Conservation (phyloP, 73 alveolate genomes). For the Symbiodinium pilosum region DNA sequence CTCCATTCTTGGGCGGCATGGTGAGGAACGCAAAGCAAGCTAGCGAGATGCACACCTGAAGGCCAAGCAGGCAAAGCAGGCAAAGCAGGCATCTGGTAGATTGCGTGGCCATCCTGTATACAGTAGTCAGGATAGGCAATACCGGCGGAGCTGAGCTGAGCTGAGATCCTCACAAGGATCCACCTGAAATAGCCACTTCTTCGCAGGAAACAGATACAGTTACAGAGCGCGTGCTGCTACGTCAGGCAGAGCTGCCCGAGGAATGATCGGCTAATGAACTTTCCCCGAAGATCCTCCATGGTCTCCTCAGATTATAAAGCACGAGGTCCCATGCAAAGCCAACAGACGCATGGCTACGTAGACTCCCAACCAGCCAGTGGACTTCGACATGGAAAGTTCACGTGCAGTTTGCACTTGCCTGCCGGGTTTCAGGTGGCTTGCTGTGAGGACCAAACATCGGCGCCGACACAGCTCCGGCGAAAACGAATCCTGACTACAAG, state of each 20-base stretch:
- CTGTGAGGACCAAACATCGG: constrained; percentile 73
- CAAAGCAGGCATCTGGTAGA: no score
- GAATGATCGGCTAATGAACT: constrained; percentile 51
- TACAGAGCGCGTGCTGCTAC: not conserved
- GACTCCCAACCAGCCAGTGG: no score
- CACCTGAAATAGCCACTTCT: not conserved
- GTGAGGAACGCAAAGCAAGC: constrained; percentile 25
- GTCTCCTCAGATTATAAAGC: constrained; percentile 26
- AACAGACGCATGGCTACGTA: no score
- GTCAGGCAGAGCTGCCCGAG: constrained; percentile 41
- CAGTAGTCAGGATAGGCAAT: no score
- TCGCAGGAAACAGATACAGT: no score
- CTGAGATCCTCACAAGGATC: constrained; percentile 32
- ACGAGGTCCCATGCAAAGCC: not conserved
- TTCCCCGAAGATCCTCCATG: constrained; percentile 28
- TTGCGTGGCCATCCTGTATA: no score
- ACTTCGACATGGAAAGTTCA: no score
- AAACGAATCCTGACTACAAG: constrained; percentile 59
- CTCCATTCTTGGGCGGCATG: constrained; percentile 31
- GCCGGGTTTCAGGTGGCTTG: constrained; percentile 63
- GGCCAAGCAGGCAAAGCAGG: not conserved
- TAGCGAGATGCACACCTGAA: constrained; percentile 47
- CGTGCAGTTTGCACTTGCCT: not conserved
- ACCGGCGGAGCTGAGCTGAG: not conserved
- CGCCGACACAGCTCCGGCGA: constrained; percentile 83